These are phyloP conservation scores for Nepenthes mirabilis DNA, from an alignment of 148 eudicot genomes.

Conservation along the genomic window DNA sequence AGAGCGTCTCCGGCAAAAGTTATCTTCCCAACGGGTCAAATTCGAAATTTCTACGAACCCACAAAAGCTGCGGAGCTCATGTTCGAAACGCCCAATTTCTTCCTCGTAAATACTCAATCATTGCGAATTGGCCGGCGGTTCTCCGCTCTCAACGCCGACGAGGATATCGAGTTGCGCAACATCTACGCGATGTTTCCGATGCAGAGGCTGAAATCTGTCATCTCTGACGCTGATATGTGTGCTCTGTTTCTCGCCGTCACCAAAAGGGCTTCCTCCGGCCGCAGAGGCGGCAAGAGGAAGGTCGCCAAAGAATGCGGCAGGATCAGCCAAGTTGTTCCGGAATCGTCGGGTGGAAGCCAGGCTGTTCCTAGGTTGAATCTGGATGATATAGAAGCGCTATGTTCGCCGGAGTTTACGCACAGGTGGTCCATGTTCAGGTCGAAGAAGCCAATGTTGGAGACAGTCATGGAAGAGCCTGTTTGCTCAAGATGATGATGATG, in stretches of 20 bases:
- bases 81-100: conserved; percentile 59
- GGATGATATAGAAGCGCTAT: conserved; percentile 44
- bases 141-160: conserved; percentile 64
- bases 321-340: conserved; percentile 47
- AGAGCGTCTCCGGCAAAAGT: conserved; percentile 24
- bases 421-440: conserved; percentile 56
- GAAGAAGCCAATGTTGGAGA: conserved; percentile 80
- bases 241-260: conserved; percentile 36
- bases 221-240: conserved; percentile 58
- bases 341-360: background rate
- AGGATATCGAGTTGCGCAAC: conserved; percentile 50
- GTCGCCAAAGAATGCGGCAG: conserved; percentile 4
- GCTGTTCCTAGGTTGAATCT: conserved; percentile 22
- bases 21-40: conserved; percentile 57
- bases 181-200: conserved; percentile 65
- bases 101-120: conserved; percentile 42
- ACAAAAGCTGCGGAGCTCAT: conserved; percentile 71
- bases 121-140: conserved; percentile 48
- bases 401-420: conserved; percentile 35
- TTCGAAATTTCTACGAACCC: conserved; percentile 34
- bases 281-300: background rate
- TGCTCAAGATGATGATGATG: background rate
- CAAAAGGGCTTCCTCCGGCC: background rate
- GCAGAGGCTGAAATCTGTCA: conserved; percentile 52
- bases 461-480: conserved; percentile 75